These are phyloP conservation scores for Phyllosticta capitalensis DNA, from an alignment of 2,329 filamentous ascomycete species.

Conservation along the genomic window DNA sequence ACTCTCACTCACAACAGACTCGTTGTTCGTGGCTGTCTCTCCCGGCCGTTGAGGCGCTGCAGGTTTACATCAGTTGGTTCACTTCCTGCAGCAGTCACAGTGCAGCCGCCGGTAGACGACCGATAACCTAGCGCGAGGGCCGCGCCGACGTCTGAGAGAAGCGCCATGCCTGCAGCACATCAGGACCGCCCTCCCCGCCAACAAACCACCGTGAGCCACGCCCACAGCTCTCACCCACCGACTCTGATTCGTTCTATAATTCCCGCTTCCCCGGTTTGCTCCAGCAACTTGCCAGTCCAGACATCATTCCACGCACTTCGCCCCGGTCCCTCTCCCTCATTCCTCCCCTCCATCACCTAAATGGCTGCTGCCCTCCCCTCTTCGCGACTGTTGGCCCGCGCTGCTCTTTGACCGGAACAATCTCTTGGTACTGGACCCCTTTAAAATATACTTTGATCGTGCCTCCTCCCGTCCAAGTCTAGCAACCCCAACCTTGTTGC, in stretches of 20 bases:
- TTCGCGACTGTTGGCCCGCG: neutral
- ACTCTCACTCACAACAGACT: neutral
- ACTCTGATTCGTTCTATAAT: neutral
- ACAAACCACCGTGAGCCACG: neutral
- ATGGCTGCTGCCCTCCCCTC: neutral
- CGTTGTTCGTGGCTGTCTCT: too few relatives aligned
- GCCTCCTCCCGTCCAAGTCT: neutral
- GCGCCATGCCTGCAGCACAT: neutral
- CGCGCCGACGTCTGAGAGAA: neutral
- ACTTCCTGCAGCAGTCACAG: neutral
- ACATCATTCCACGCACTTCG: neutral
- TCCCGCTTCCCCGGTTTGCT: neutral
- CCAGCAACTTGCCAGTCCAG: neutral
- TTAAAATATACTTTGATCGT: neutral
- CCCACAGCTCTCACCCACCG: neutral
- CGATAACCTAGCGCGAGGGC: neutral
- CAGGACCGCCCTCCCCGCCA: neutral
- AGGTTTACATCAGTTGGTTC: neutral
- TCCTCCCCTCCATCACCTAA: neutral
- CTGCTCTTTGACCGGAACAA: too few relatives aligned
- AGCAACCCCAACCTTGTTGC: slow-evolving; percentile 3
- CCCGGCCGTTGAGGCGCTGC: neutral
- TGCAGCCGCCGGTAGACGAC: neutral
- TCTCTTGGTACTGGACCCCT: neutral
- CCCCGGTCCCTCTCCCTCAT: neutral